Percentiles rank a stretch among this genome's conserved stretches.
phyloP scores from a whole-genome alignment of 2,329 filamentous ascomycete species.

The Escovopsis sp. region DNA sequence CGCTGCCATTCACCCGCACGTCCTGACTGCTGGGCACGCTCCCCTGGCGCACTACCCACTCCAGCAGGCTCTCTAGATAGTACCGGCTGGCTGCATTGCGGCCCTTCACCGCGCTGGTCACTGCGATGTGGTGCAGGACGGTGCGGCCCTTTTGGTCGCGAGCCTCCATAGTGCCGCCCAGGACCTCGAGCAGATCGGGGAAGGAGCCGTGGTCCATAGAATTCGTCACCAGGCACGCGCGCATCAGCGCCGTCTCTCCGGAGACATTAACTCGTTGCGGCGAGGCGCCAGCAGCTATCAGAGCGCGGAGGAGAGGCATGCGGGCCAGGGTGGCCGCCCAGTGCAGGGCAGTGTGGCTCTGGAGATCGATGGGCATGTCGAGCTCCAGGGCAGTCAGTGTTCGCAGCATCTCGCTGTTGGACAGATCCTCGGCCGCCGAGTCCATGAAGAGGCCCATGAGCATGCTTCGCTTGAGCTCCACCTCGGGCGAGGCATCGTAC shows the following conservation, averaged over 20 bases:
- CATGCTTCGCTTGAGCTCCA: constrained; percentile 66
- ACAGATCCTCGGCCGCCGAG: constrained; percentile 51
- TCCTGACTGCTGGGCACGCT: constrained; percentile 43
- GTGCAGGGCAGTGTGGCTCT: constrained; percentile 79
- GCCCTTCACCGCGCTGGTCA: constrained; percentile 90
- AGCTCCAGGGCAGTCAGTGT: constrained; percentile 66
- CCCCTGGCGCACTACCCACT: constrained; percentile 84
- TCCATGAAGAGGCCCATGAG: constrained; percentile 76
- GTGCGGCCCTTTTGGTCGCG: constrained; percentile 81
- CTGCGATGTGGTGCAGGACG: constrained; percentile 88
- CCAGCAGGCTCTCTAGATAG: constrained; percentile 85
- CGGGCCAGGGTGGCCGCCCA: constrained; percentile 92
- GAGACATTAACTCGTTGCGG: constrained; percentile 78
- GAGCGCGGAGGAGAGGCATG: constrained; percentile 62
- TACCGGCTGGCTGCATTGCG: constrained; percentile 85
- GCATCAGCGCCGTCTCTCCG: constrained; percentile 86
- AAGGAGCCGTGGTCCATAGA: constrained; percentile 86
- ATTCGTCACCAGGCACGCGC: constrained; percentile 85
- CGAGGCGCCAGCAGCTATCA: constrained; percentile 74
- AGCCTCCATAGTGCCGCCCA: constrained; percentile 81
- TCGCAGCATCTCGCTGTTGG: constrained; percentile 62
- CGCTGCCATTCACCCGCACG: constrained; percentile 17
- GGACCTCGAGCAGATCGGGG: constrained; percentile 73
- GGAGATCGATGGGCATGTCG: constrained; percentile 82
- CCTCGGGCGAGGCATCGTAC: constrained; percentile 44